Evolutionary conservation across 257 asterid genomes (phyloP).

Genomic region (Scutellaria galericulata): DNA sequence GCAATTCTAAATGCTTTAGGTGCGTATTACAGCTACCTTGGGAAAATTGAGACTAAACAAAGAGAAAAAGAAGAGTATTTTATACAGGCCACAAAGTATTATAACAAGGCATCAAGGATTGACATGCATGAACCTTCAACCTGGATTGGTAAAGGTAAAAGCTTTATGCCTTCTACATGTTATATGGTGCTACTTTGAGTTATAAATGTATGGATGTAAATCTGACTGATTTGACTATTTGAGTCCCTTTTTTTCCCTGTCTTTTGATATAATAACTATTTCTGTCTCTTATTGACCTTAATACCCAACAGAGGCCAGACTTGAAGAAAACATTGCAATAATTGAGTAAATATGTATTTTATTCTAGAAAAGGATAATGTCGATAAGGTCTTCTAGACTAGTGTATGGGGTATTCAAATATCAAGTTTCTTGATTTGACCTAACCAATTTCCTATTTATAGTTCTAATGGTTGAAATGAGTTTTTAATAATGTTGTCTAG

Average conservation of each 20-base stretch:
- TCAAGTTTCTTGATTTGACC: conserved; percentile 20
- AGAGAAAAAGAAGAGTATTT: conserved; percentile 97
- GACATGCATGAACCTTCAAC: conserved; percentile 99
- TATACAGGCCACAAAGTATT: conserved; percentile 90
- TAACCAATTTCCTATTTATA: neutral
- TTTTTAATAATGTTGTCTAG: neutral
- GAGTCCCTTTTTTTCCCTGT: neutral
- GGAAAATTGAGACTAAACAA: conserved; percentile 80
- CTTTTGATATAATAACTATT: neutral
- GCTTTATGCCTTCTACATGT: conserved; percentile 24
- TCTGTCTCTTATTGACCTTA: conserved; percentile 4
- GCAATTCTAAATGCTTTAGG: conserved; percentile 97
- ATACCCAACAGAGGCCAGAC: conserved; percentile 13
- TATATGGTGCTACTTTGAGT: conserved; percentile 14
- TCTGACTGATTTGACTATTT: conserved; percentile 4
- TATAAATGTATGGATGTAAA: conserved; percentile 19
- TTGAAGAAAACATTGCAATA: neutral
- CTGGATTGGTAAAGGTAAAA: conserved; percentile 97
- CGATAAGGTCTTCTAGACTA: conserved; percentile 4
- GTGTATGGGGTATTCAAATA: neutral
- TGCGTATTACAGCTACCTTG: conserved; percentile 93
- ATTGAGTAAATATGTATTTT: neutral
- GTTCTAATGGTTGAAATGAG: neutral
- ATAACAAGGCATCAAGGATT: conserved; percentile 96
- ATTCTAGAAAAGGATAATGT: neutral